These are phyloP conservation scores for Acanthochlamys bracteata DNA, from an alignment of 106 monocot genomes.

Conservation along the genomic window DNA sequence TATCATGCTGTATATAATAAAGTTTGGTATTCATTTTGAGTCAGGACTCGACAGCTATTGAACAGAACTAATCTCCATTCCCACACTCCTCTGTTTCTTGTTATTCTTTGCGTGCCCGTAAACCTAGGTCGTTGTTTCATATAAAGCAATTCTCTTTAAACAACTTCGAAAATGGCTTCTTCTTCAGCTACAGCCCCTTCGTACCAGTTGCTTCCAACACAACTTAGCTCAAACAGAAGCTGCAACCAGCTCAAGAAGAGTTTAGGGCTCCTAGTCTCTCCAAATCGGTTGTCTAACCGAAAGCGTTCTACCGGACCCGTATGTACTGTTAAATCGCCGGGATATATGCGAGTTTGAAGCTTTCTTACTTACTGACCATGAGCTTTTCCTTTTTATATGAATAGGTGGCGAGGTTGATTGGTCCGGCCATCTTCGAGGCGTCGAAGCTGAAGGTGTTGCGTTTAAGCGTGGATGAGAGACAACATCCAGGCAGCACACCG, in stretches of 20 bases:
- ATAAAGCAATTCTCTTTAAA: too few species aligned
- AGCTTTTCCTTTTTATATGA: neutral
- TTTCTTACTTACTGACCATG: neutral
- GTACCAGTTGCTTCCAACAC: neutral
- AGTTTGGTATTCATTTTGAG: too few species aligned
- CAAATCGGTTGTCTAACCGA: neutral
- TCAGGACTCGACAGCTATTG: too few species aligned
- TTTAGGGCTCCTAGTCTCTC: neutral
- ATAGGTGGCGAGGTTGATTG: slow-evolving; percentile 76
- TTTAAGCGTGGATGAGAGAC: slow-evolving; percentile 58
- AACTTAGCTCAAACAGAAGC: neutral
- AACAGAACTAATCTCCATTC: too few species aligned
- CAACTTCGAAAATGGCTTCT: too few species aligned
- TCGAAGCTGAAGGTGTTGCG: slow-evolving; percentile 88
- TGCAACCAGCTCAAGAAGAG: neutral
- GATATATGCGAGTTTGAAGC: neutral
- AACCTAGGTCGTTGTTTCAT: too few species aligned
- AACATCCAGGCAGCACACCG: slow-evolving; percentile 59
- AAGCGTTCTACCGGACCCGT: neutral
- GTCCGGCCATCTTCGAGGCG: slow-evolving; percentile 89
- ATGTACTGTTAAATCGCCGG: neutral
- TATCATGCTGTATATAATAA: too few species aligned
- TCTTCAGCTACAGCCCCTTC: neutral
- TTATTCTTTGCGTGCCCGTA: too few species aligned
- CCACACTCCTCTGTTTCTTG: too few species aligned